phyloP scores from a whole-genome alignment of 495 filamentous ascomycete species.

The Penicilliopsis zonata region DNA sequence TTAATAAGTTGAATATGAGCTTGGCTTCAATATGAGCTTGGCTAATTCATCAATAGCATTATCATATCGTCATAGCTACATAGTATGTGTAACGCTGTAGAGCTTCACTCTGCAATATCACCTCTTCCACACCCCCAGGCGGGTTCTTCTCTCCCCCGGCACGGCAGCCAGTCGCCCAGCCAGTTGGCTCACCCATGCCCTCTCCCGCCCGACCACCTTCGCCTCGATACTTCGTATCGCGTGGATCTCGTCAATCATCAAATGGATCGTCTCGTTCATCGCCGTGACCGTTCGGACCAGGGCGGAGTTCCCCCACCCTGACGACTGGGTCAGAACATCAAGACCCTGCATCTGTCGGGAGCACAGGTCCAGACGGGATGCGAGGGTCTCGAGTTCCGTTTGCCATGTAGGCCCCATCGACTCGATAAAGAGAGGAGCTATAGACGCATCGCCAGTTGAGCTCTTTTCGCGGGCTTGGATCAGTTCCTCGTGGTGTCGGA shows the following conservation, averaged over 20 bases:
- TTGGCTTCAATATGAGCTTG: no score
- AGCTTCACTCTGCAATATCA: no score
- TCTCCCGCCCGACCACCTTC: conserved; percentile 27
- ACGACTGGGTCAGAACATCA: conserved; percentile 13
- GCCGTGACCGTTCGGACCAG: conserved; percentile 17
- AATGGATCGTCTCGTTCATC: conserved; percentile 19
- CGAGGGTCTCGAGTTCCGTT: conserved; percentile 22
- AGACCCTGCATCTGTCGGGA: conserved; percentile 23
- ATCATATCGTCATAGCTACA: no score
- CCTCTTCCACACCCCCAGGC: conserved; percentile 15
- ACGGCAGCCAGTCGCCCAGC: conserved; percentile 15
- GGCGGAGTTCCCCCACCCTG: conserved; percentile 20
- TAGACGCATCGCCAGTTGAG: conserved; percentile 1
- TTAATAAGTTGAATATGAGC: no score
- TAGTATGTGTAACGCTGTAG: conserved; percentile 1
- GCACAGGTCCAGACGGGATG: conserved; percentile 27
- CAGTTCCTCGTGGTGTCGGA: conserved; percentile 21
- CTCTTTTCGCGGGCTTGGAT: conserved; percentile 12
- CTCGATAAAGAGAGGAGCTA: conserved; percentile 28
- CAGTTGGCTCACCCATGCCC: conserved; percentile 20
- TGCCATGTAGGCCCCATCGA: conserved; percentile 31
- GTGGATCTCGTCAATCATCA: conserved; percentile 33
- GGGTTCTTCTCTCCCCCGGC: conserved; percentile 4
- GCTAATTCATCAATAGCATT: no score
- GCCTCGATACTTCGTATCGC: conserved; percentile 28